These are phyloP conservation scores for Pythium biforme DNA, from an alignment of 352 stramenopile species.

Conservation along the genomic window DNA sequence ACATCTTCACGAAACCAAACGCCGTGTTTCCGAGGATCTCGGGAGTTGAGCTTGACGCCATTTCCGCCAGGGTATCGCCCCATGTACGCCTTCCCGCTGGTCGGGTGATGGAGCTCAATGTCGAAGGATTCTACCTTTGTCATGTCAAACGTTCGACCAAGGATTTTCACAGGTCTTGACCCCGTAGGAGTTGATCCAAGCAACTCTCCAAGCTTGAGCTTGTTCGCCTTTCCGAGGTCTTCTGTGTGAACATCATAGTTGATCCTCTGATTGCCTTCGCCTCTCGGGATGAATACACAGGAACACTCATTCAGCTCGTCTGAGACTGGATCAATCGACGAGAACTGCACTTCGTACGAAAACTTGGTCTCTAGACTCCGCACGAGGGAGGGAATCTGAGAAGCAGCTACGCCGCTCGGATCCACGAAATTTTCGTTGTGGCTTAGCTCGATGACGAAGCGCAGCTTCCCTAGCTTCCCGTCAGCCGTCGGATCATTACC, in stretches of 20 bases:
- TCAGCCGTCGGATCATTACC: constrained; percentile 43
- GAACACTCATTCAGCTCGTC: constrained; percentile 42
- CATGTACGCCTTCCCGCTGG: constrained; percentile 34
- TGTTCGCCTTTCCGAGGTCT: constrained; percentile 38
- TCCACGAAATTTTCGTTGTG: constrained; percentile 63
- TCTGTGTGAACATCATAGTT: constrained; percentile 47
- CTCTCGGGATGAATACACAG: constrained; percentile 48
- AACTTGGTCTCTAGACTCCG: constrained; percentile 42
- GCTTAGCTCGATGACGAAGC: constrained; percentile 50
- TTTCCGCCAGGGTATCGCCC: constrained; percentile 31
- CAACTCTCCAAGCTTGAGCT: constrained; percentile 38
- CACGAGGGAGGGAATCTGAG: constrained; percentile 20
- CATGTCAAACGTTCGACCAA: constrained; percentile 60
- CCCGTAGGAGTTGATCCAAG: constrained; percentile 15
- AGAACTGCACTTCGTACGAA: constrained; percentile 46
- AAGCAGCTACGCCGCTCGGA: constrained; percentile 19
- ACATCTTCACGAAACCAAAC: constrained; percentile 36
- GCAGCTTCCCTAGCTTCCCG: constrained; percentile 52
- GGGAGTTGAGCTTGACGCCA: constrained; percentile 32
- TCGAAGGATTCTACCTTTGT: constrained; percentile 56
- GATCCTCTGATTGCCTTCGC: constrained; percentile 42
- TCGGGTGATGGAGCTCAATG: constrained; percentile 38
- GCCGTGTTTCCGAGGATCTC: constrained; percentile 26
- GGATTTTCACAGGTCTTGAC: constrained; percentile 24
- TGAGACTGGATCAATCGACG: neutral